Percentiles rank a stretch among this genome's conserved stretches.
These are phyloP conservation scores for Neospora caninum DNA, from an alignment of 169 alveolate species.

Conservation along the genomic window DNA sequence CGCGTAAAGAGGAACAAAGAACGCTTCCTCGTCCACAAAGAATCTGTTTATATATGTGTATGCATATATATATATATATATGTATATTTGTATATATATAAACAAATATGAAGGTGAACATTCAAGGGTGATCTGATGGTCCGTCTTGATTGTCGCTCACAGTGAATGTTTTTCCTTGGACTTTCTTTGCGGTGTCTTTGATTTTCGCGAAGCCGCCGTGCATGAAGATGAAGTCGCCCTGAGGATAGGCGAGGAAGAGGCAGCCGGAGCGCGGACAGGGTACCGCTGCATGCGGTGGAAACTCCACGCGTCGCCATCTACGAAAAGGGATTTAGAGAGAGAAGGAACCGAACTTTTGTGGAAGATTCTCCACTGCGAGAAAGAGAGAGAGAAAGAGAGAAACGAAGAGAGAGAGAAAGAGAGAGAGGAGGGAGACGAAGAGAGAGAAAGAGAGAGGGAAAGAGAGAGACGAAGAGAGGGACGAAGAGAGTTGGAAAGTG, in stretches of 20 bases:
- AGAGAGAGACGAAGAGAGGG: neutral
- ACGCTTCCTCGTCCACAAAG: neutral
- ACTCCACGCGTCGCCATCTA: conserved; percentile 67
- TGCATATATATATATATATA: too few relatives aligned
- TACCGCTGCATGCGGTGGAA: conserved; percentile 55
- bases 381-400: too few relatives aligned
- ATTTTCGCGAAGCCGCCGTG: conserved; percentile 91
- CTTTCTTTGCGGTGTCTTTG: conserved; percentile 82
- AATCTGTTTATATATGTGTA: neutral
- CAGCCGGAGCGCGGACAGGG: conserved; percentile 71
- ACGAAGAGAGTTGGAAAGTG: neutral
- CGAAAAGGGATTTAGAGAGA: neutral
- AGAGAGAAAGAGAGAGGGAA: neutral
- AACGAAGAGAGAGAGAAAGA: too few relatives aligned
- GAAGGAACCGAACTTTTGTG: neutral
- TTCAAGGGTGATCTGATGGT: neutral
- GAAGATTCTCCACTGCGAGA: too few relatives aligned
- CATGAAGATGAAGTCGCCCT: conserved; percentile 74
- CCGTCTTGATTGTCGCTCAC: conserved; percentile 18
- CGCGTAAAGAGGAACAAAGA: neutral
- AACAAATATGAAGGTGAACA: neutral
- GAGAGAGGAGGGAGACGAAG: too few relatives aligned
- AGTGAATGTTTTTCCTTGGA: conserved; percentile 78
- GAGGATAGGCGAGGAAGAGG: conserved; percentile 42
- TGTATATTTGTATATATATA: neutral